Conservation (phyloP, 768 basidiomycete species). For the Porpolomopsis calyptriformis region DNA sequence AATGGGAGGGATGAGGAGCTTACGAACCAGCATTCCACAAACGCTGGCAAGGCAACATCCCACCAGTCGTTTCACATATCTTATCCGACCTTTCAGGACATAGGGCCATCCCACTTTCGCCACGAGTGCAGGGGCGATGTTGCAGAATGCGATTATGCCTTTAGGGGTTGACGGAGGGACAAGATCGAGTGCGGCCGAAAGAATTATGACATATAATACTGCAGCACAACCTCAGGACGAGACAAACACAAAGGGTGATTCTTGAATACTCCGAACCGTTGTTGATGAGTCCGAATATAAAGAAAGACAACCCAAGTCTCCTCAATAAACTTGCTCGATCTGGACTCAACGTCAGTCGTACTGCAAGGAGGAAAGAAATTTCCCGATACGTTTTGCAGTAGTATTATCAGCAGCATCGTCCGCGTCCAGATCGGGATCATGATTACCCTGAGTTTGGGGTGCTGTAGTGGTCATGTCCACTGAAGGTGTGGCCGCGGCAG, state of each 20-base stretch:
- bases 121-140: conserved; percentile 78
- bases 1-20: not conserved
- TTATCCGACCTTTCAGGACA: conserved; percentile 73
- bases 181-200: conserved; percentile 91
- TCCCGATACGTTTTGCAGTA: not conserved
- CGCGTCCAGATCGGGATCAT: not conserved
- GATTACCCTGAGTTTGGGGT: not conserved
- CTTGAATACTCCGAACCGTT: conserved; percentile 46
- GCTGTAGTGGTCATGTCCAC: not conserved
- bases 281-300: conserved; percentile 86
- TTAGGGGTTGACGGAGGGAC: conserved; percentile 88
- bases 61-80: conserved; percentile 62
- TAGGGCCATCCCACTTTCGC: conserved; percentile 93
- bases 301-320: conserved; percentile 58
- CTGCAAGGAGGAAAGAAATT: not conserved
- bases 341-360: not conserved
- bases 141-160: conserved; percentile 90
- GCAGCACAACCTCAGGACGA: conserved; percentile 3
- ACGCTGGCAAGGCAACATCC: conserved; percentile 71
- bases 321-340: conserved; percentile 18
- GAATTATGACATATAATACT: conserved; percentile 94
- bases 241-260: not conserved
- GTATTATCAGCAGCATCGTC: not conserved
- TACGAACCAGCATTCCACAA: conserved; percentile 76
- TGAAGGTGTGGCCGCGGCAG: not conserved